These are phyloP conservation scores for Phytophthora pluvialis DNA, from an alignment of 352 stramenopile species.

Conservation along the genomic window DNA sequence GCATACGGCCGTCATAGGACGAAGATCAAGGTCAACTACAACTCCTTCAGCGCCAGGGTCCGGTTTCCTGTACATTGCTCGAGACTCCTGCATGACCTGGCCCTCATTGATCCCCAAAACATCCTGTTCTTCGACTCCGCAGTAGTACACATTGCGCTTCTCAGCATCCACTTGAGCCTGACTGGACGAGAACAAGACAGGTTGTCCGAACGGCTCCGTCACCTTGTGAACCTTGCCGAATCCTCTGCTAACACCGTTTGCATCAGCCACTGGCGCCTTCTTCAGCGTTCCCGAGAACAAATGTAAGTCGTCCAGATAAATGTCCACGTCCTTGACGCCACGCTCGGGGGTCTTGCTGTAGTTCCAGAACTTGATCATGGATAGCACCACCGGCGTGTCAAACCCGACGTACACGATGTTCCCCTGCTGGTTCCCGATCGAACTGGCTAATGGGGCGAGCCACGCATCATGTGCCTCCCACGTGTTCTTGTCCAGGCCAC, in stretches of 20 bases:
- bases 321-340: conserved; percentile 82
- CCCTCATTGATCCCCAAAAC: conserved; percentile 91
- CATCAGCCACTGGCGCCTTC: conserved; percentile 44
- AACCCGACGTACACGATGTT: conserved; percentile 83
- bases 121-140: conserved; percentile 82
- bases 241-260: conserved; percentile 30
- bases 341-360: conserved; percentile 88
- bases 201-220: conserved; percentile 79
- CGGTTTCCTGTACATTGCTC: conserved; percentile 79
- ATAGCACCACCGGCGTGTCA: conserved; percentile 72
- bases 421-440: conserved; percentile 52
- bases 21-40: conserved; percentile 66
- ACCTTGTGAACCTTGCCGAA: conserved; percentile 48
- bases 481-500: conserved; percentile 73
- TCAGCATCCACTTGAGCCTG: conserved; percentile 71
- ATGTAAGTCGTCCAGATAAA: conserved; percentile 89
- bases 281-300: conserved; percentile 73
- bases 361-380: conserved; percentile 91
- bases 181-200: conserved; percentile 79
- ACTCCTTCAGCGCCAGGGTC: conserved; percentile 81
- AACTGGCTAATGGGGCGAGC: conserved; percentile 78
- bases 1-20: conserved; percentile 72
- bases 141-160: conserved; percentile 74
- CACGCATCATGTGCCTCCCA: conserved; percentile 78
- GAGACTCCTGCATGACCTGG: conserved; percentile 85